Conservation (phyloP, 257 asterid genomes). For the Linderniella brevidens region DNA sequence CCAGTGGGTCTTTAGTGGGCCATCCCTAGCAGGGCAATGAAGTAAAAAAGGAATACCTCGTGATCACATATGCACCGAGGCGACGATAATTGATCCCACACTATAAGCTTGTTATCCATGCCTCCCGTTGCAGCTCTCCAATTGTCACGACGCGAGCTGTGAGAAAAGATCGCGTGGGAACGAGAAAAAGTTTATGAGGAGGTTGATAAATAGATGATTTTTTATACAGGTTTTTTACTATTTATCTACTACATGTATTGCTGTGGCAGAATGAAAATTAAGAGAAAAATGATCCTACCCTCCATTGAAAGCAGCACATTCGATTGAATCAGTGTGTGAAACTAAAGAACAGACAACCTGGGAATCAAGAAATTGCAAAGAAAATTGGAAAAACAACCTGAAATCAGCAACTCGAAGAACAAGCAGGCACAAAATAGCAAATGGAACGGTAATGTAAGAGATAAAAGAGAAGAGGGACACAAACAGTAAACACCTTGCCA, state of each 20-base stretch:
- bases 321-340: slow-evolving; percentile 72
- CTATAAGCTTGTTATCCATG: slow-evolving; percentile 68
- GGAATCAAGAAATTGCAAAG: too few species aligned
- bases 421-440: too few species aligned
- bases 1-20: too few species aligned
- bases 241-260: too few species aligned
- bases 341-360: slow-evolving; percentile 72
- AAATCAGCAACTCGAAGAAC: too few species aligned
- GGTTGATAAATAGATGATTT: too few species aligned
- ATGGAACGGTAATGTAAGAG: too few species aligned
- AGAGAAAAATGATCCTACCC: slow-evolving; percentile 26
- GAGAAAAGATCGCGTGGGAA: not conserved
- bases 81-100: slow-evolving; percentile 63
- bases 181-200: not conserved
- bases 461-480: too few species aligned
- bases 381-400: too few species aligned
- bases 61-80: slow-evolving; percentile 82
- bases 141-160: slow-evolving; percentile 41
- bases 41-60: too few species aligned
- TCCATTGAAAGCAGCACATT: slow-evolving; percentile 63
- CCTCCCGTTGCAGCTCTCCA: slow-evolving; percentile 81
- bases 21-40: too few species aligned
- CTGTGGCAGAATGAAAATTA: not conserved
- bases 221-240: too few species aligned
- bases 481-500: slow-evolving; percentile 73